Evolutionary conservation across 2,329 filamentous ascomycete species (phyloP), one percentile per base, ranked within the genome.

Genomic region (Monosporascus sp.): DNA sequence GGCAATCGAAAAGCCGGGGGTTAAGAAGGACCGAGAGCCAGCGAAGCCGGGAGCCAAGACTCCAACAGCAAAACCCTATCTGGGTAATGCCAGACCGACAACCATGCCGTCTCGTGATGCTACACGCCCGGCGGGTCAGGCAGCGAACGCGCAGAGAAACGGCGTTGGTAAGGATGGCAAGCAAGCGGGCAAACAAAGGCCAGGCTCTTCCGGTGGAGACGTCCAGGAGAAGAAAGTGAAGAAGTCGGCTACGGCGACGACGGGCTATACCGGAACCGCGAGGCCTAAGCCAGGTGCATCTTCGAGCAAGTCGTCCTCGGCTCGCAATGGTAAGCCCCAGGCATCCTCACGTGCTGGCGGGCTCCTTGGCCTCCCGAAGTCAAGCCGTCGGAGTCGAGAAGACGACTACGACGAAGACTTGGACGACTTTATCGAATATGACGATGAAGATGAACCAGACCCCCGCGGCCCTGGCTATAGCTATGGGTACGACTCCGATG

Each of bases 251-350:
- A 62, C 72, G 15, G 81, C 81, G n/a, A 85, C 82, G 2, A 85
- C 82, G 9, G 83, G 83, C 22, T 87, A 87, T 61, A 77, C 81
- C 0, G 84, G 84, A 41, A 86, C 84, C 15, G 83, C 84, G 9
- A 78, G 83, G 17, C 81, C 82, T n/a, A 76, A 74, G 48, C 76
- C 79, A 9, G 72, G 68, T 20, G 65, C 70, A 18, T 63, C 70
- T 22, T 60, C 65, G 31, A 49, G 58, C 60, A 51, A 72, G 61
- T 48, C 55, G 60, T 44, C 66, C 51, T 47, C 57, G 51, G 52
- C 57, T 44, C 51, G 55, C 36, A 55, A 57, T 27, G 46, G 57
- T 27, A 46, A 60, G 48, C 55, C 45, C 36, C 47, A 55, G 36
- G 53, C 51, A 51, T 55, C 62, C 51, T 53, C 54, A 41, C 59